Conservation (phyloP, 2,329 filamentous ascomycete species). For the Dactylellina haptotyla region DNA sequence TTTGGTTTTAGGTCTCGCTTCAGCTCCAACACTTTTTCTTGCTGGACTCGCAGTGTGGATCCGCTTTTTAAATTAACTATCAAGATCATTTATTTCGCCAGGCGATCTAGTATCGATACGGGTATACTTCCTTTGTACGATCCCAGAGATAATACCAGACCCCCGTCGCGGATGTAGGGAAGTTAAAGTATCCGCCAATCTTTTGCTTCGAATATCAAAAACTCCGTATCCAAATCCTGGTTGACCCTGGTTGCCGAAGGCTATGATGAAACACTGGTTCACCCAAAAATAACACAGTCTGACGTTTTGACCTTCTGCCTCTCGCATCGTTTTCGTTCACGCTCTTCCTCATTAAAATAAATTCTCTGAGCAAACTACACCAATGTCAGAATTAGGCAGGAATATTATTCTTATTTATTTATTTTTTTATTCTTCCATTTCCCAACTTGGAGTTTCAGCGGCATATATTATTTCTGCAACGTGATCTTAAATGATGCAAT, state of each 20-base stretch:
- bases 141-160: slow-evolving; percentile 29
- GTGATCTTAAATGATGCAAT: background rate
- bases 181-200: slow-evolving; percentile 52
- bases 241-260: slow-evolving; percentile 43
- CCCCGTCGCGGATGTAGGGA: slow-evolving; percentile 37
- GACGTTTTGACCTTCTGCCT: slow-evolving; percentile 54
- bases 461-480: slow-evolving; percentile 6
- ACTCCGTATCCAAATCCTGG: slow-evolving; percentile 40
- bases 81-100: slow-evolving; percentile 3
- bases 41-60: background rate
- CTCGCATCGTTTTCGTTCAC: slow-evolving; percentile 17
- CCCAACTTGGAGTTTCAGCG: background rate
- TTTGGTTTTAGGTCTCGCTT: slow-evolving; percentile 3
- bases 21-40: background rate
- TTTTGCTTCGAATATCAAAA: slow-evolving; percentile 38
- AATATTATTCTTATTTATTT: no score
- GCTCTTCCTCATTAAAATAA: background rate
- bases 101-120: slow-evolving; percentile 53
- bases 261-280: slow-evolving; percentile 38
- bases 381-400: slow-evolving; percentile 7
- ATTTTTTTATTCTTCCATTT: no score
- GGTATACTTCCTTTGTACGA: slow-evolving; percentile 25
- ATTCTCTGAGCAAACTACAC: background rate
- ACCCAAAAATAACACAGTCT: slow-evolving; percentile 52
- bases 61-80: slow-evolving; percentile 45